Evolutionary conservation across 306 rosid species (phyloP).

Genomic region (Purshia tridentata): DNA sequence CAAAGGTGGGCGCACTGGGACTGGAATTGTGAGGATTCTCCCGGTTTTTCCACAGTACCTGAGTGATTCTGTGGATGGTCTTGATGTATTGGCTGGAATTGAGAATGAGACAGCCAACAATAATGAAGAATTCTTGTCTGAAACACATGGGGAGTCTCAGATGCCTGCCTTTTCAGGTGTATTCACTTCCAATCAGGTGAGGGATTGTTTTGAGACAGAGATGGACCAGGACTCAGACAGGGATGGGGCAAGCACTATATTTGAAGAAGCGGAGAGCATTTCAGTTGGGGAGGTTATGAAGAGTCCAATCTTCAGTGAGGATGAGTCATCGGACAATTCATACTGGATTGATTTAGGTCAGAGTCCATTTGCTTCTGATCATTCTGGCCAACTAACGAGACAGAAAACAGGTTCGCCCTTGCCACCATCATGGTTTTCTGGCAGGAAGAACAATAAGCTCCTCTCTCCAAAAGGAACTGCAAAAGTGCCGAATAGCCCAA

Average conservation of each 20-base stretch:
- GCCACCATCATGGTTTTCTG: slow-evolving; percentile 74
- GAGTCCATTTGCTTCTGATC: slow-evolving; percentile 84
- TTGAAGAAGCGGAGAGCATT: slow-evolving; percentile 85
- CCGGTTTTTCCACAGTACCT: slow-evolving; percentile 81
- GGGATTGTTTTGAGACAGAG: slow-evolving; percentile 90
- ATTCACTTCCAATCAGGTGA: slow-evolving; percentile 78
- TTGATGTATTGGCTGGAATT: slow-evolving; percentile 64
- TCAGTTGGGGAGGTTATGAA: slow-evolving; percentile 96
- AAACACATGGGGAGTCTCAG: slow-evolving; percentile 46
- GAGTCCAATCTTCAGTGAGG: slow-evolving; percentile 97
- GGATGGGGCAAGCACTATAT: slow-evolving; percentile 92
- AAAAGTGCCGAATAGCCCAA: slow-evolving; percentile 58
- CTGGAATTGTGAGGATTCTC: slow-evolving; percentile 92
- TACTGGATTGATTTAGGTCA: slow-evolving; percentile 97
- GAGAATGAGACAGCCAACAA: slow-evolving; percentile 49
- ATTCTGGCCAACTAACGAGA: slow-evolving; percentile 52
- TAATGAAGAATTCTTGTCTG: slow-evolving; percentile 35
- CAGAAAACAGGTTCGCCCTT: slow-evolving; percentile 68
- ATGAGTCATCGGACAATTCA: slow-evolving; percentile 88
- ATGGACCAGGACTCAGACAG: slow-evolving; percentile 94
- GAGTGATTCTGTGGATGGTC: slow-evolving; percentile 81
- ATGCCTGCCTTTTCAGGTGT: slow-evolving; percentile 97
- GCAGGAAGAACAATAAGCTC: slow-evolving; percentile 51
- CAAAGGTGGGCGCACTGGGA: slow-evolving; percentile 85
- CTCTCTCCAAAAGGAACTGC: slow-evolving; percentile 63